Conservation (phyloP, 2,329 filamentous ascomycete genomes). For the Cyphellophora attinorum region DNA sequence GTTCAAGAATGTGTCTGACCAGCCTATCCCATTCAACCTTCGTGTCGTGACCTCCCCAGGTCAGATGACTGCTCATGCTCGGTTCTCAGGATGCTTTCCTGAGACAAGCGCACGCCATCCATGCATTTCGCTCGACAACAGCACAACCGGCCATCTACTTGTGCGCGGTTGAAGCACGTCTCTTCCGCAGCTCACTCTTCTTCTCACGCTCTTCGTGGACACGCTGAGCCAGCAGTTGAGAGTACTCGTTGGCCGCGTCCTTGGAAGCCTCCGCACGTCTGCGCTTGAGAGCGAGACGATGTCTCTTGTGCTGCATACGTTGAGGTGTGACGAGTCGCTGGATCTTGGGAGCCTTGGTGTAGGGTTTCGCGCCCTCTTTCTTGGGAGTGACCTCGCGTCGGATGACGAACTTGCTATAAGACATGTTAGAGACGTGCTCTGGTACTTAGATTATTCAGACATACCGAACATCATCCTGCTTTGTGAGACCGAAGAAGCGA, state of each 20-base stretch:
- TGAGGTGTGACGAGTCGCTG: constrained; percentile 99
- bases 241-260: constrained; percentile 98
- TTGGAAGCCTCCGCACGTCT: constrained; percentile 94
- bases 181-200: constrained; percentile 92
- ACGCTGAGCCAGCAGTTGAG: constrained; percentile 91
- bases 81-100: no score
- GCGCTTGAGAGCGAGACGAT: constrained; percentile 95
- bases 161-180: constrained; percentile 93
- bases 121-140: no score
- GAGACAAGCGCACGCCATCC: no score
- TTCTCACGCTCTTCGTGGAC: constrained; percentile 90
- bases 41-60: no score
- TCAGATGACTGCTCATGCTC: no score
- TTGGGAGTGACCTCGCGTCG: constrained; percentile 95
- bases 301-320: constrained; percentile 99
- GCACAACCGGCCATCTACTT: constrained; percentile 46
- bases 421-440: constrained; percentile 30
- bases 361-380: constrained; percentile 93
- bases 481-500: constrained; percentile 98
- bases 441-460: constrained; percentile 25
- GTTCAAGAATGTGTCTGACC: neutral
- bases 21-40: neutral
- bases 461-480: constrained; percentile 99
- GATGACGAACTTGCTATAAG: constrained; percentile 99
- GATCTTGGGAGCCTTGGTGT: constrained; percentile 99